A percentile compares a stretch with the other conserved stretches of the same genome.
These are phyloP conservation scores for Hemileia vastatrix DNA, from an alignment of 1,284 basidiomycete species.

Conservation along the genomic window DNA sequence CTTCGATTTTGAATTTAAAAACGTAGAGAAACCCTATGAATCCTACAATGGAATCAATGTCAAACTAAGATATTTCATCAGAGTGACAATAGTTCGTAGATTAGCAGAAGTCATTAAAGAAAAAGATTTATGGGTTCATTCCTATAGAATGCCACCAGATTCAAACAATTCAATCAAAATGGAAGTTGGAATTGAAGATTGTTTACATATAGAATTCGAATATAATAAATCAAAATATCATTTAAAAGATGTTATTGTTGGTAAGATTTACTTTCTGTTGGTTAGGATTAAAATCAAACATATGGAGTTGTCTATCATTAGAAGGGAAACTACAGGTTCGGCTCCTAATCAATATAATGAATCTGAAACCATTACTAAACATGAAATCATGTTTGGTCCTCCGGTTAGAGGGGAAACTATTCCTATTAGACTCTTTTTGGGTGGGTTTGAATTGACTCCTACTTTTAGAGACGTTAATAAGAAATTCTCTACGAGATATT, in stretches of 20 bases:
- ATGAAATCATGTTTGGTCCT: conserved; percentile 97
- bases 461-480: conserved; percentile 99
- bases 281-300: conserved; percentile 99
- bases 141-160: conserved; percentile 94
- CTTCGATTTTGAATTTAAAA: conserved; percentile 93
- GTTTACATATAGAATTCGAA: conserved; percentile 96
- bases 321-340: conserved; percentile 87
- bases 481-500: conserved; percentile 94
- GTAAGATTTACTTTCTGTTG: conserved; percentile 97
- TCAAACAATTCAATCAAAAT: conserved; percentile 97
- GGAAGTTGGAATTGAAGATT: conserved; percentile 99
- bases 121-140: conserved; percentile 92
- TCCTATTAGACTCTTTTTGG: conserved; percentile 90
- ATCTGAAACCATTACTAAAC: conserved; percentile 96
- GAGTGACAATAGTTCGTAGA: conserved; percentile 75
- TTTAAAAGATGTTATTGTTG: conserved; percentile 95
- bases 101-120: conserved; percentile 89
- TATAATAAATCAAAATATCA: conserved; percentile 99
- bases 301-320: conserved; percentile 96
- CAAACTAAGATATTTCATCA: conserved; percentile 84
- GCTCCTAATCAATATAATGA: conserved; percentile 95
- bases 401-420: conserved; percentile 94
- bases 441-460: conserved; percentile 93
- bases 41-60: conserved; percentile 97
- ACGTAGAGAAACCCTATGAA: conserved; percentile 97